Evolutionary conservation across 1,284 basidiomycete genomes (phyloP).

Genomic region (Lentinula novae-zelandiae): DNA sequence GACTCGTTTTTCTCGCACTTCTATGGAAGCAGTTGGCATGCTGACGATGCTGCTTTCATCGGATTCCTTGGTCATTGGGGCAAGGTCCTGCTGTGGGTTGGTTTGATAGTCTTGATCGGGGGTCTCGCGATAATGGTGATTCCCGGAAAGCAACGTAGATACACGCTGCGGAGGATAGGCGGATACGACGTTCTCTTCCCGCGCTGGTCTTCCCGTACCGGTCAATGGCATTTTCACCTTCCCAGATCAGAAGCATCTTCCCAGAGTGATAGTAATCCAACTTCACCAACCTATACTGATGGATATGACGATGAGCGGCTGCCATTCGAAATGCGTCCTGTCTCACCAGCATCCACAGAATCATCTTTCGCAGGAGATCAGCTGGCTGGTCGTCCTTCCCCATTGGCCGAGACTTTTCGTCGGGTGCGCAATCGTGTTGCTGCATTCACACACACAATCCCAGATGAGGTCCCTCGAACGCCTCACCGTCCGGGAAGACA

Average conservation of each 20-base stretch:
- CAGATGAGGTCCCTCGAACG: slow-evolving; percentile 35
- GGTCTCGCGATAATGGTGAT: slow-evolving; percentile 63
- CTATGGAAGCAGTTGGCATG: slow-evolving; percentile 97
- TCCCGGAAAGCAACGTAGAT: slow-evolving; percentile 53
- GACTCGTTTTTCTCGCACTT: slow-evolving; percentile 94
- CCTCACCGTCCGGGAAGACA: slow-evolving; percentile 43
- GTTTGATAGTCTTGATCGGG: slow-evolving; percentile 64
- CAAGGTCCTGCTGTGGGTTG: slow-evolving; percentile 81
- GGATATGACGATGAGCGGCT: slow-evolving; percentile 50
- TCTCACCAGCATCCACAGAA: slow-evolving; percentile 54
- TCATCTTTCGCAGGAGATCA: slow-evolving; percentile 37
- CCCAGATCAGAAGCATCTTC: slow-evolving; percentile 56
- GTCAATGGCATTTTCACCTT: slow-evolving; percentile 69
- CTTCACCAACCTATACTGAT: slow-evolving; percentile 47
- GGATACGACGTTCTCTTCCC: slow-evolving; percentile 76
- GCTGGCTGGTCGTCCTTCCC: slow-evolving; percentile 31
- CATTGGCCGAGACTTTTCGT: slow-evolving; percentile 47
- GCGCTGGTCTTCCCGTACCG: slow-evolving; percentile 62
- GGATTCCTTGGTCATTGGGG: slow-evolving; percentile 87
- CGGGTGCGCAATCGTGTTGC: slow-evolving; percentile 55
- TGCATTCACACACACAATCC: slow-evolving; percentile 38
- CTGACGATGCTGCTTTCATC: slow-evolving; percentile 92
- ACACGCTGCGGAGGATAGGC: slow-evolving; percentile 56
- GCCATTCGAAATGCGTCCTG: slow-evolving; percentile 52
- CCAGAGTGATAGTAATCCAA: slow-evolving; percentile 35